These are phyloP conservation scores for Macroventuria anomochaeta DNA, from an alignment of 2,329 filamentous ascomycete species.

Conservation along the genomic window DNA sequence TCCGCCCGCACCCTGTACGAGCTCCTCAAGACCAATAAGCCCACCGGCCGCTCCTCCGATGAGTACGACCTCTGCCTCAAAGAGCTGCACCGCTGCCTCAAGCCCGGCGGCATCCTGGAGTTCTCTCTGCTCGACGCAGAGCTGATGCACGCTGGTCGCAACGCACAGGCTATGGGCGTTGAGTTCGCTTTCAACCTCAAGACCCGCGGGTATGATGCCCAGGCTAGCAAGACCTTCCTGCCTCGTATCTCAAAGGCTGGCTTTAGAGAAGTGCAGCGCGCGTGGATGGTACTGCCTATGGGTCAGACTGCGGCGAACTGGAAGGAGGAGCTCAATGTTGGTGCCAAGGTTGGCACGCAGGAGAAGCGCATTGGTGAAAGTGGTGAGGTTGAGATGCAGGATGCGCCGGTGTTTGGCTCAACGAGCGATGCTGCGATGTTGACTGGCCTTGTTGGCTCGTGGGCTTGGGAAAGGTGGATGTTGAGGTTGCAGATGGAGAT, in stretches of 20 bases:
- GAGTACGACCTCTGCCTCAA: constrained; percentile 86
- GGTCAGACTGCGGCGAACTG: constrained; percentile 58
- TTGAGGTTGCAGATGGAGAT: constrained; percentile 87
- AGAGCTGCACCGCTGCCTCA: constrained; percentile 89
- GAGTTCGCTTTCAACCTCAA: constrained; percentile 92
- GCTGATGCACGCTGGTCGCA: constrained; percentile 81
- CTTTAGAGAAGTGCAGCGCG: constrained; percentile 80
- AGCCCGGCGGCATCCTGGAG: constrained; percentile 91
- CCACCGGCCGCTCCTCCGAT: constrained; percentile 61
- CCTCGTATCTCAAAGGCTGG: constrained; percentile 74
- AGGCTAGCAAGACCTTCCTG: constrained; percentile 82
- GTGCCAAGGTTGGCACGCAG: constrained; percentile 34
- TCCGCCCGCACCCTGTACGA: constrained; percentile 87
- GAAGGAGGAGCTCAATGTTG: constrained; percentile 47
- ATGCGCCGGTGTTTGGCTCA: constrained; percentile 41
- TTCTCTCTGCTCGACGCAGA: constrained; percentile 90
- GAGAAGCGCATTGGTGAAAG: constrained; percentile 49
- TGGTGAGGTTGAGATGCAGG: constrained; percentile 39
- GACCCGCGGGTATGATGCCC: constrained; percentile 87
- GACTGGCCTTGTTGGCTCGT: constrained; percentile 81
- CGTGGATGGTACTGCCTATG: constrained; percentile 89
- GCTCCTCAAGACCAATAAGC: constrained; percentile 72
- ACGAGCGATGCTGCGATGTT: constrained; percentile 76
- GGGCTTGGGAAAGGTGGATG: constrained; percentile 97
- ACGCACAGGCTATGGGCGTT: constrained; percentile 81